These are phyloP conservation scores for Vigna mungo DNA, from an alignment of 306 rosid species.

Conservation along the genomic window DNA sequence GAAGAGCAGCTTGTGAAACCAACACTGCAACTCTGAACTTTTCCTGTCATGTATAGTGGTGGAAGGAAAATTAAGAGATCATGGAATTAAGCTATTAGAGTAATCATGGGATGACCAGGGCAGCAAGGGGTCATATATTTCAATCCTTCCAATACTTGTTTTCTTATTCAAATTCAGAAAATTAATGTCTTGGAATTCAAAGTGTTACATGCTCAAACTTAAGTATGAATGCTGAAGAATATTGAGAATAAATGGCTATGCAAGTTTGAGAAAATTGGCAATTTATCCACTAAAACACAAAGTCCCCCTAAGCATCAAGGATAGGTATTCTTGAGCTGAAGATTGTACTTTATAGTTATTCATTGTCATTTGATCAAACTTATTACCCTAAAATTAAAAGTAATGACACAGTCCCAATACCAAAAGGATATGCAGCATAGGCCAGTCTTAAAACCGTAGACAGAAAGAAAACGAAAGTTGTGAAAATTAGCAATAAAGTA, in stretches of 20 bases:
- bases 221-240: conserved; percentile 16
- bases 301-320: conserved; percentile 7
- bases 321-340: conserved; percentile 7
- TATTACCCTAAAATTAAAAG: conserved; percentile 12
- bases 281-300: conserved; percentile 13
- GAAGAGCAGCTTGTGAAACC: conserved; percentile 99
- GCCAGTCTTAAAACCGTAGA: not conserved
- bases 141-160: conserved; percentile 15
- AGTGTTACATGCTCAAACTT: conserved; percentile 35
- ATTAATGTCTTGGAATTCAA: conserved; percentile 24
- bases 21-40: conserved; percentile 97
- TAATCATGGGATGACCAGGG: conserved; percentile 8
- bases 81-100: conserved; percentile 18
- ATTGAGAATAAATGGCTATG: conserved; percentile 7
- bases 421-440: conserved; percentile 11
- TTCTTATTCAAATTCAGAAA: conserved; percentile 22
- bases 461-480: not conserved
- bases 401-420: conserved; percentile 11
- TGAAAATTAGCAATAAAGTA: conserved; percentile 7
- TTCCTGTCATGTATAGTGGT: conserved; percentile 63
- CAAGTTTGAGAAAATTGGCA: conserved; percentile 13
- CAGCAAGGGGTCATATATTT: conserved; percentile 23
- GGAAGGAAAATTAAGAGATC: conserved; percentile 16
- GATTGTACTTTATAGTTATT: conserved; percentile 5
- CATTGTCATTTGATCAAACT: not conserved